Conservation (phyloP, 2,329 filamentous ascomycete genomes). For the Nothophaeocryptopus gaeumannii region DNA sequence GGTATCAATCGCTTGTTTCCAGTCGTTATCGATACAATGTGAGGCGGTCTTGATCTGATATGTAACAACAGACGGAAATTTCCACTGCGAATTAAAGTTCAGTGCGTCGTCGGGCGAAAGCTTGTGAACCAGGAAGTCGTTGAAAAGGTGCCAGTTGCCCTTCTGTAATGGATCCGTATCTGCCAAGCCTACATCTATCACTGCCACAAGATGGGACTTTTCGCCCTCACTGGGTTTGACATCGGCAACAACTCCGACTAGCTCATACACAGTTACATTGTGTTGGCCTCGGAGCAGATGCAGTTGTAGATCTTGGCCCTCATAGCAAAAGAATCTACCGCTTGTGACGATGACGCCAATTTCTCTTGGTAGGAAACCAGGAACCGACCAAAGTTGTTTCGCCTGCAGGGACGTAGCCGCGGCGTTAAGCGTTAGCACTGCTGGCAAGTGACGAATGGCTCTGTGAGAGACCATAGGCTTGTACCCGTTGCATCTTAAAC, state of each 20-base stretch:
- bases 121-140: constrained; percentile 87
- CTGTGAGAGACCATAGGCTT: constrained; percentile 83
- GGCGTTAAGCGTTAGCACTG: constrained; percentile 82
- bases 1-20: constrained; percentile 82
- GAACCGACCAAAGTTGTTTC: constrained; percentile 79
- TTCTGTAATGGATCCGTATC: constrained; percentile 56
- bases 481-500: constrained; percentile 83
- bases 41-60: constrained; percentile 81
- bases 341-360: constrained; percentile 88
- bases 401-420: constrained; percentile 72
- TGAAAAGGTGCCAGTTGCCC: constrained; percentile 91
- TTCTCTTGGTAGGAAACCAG: constrained; percentile 88
- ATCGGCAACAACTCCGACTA: constrained; percentile 85
- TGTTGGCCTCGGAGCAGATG: constrained; percentile 77
- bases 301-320: constrained; percentile 81
- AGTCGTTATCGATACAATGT: constrained; percentile 78
- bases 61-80: constrained; percentile 80
- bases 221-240: constrained; percentile 83
- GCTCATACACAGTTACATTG: constrained; percentile 82
- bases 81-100: constrained; percentile 88
- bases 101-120: constrained; percentile 80
- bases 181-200: constrained; percentile 76
- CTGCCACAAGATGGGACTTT: constrained; percentile 85
- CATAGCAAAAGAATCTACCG: constrained; percentile 91
- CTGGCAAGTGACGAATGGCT: constrained; percentile 75